phyloP scores from a whole-genome alignment of 2,329 filamentous ascomycete species.

The Spiromastix sp. region DNA sequence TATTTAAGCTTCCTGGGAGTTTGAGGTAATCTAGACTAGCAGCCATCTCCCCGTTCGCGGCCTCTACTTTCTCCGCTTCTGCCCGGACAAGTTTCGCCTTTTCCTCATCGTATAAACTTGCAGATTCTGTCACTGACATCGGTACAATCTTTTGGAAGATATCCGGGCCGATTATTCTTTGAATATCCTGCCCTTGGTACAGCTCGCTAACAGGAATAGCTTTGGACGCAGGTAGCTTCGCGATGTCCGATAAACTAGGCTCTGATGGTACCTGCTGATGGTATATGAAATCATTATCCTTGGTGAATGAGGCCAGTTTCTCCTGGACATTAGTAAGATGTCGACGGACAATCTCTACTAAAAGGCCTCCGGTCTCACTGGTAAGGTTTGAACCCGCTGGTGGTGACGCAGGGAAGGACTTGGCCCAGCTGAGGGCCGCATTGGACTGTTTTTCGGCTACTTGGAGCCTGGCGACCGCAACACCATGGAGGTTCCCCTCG shows the following conservation, averaged over 20 bases:
- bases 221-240: constrained; percentile 90
- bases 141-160: constrained; percentile 96
- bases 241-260: constrained; percentile 66
- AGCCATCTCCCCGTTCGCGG: constrained; percentile 90
- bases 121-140: constrained; percentile 89
- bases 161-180: constrained; percentile 91
- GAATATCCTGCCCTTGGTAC: constrained; percentile 94
- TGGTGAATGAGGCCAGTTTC: constrained; percentile 62
- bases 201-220: constrained; percentile 94
- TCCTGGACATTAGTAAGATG: constrained; percentile 73
- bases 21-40: constrained; percentile 90
- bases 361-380: constrained; percentile 61
- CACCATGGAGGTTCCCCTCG: constrained; percentile 76
- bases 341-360: constrained; percentile 75
- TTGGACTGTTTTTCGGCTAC: constrained; percentile 68
- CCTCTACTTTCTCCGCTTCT: constrained; percentile 86
- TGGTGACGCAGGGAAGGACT: constrained; percentile 67
- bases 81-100: constrained; percentile 92
- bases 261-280: constrained; percentile 85
- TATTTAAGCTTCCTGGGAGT: constrained; percentile 76
- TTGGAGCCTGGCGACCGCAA: constrained; percentile 72
- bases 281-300: constrained; percentile 98
- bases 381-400: constrained; percentile 74
- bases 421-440: constrained; percentile 66
- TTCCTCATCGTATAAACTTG: constrained; percentile 95